Conservation (phyloP, 2,329 filamentous ascomycete genomes). For the Zasmidium citrigriseum region DNA sequence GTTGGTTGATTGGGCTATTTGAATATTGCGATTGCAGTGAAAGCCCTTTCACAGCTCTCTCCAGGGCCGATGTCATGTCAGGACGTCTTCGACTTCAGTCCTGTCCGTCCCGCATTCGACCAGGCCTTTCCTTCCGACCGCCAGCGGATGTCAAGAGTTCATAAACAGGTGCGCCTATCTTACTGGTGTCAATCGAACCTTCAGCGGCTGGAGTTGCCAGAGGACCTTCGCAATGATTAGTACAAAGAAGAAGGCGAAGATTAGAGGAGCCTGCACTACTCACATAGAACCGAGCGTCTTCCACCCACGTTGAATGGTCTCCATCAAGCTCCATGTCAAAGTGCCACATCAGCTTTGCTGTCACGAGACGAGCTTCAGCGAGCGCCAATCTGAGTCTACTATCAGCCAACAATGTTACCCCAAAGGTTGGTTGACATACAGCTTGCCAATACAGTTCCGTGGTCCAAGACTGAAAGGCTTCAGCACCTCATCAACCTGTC, state of each 20-base stretch:
- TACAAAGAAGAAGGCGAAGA: neutral
- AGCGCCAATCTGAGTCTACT: conserved; percentile 15
- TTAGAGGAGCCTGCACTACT: neutral
- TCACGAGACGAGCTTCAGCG: conserved; percentile 23
- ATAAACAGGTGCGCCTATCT: neutral
- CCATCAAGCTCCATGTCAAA: conserved; percentile 27
- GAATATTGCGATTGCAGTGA: no score
- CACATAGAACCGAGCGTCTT: conserved; percentile 27
- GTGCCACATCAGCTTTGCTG: conserved; percentile 25
- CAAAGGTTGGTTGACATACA: conserved; percentile 11
- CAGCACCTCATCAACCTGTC: conserved; percentile 28
- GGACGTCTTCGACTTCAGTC: no score
- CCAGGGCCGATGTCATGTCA: no score
- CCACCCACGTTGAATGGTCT: conserved; percentile 23
- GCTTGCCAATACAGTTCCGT: conserved; percentile 32
- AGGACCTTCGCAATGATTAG: conserved; percentile 14
- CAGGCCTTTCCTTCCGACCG: no score
- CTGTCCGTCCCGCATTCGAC: no score
- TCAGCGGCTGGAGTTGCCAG: conserved; percentile 22
- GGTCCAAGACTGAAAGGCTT: conserved; percentile 33
- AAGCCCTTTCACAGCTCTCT: no score
- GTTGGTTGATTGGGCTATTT: no score
- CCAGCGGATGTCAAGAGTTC: no score
- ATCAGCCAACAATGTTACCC: neutral
- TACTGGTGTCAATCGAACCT: conserved; percentile 18